Evolutionary conservation across 108 stramenopile genomes (phyloP).

Genomic region (Nannochloropsis granulata): DNA sequence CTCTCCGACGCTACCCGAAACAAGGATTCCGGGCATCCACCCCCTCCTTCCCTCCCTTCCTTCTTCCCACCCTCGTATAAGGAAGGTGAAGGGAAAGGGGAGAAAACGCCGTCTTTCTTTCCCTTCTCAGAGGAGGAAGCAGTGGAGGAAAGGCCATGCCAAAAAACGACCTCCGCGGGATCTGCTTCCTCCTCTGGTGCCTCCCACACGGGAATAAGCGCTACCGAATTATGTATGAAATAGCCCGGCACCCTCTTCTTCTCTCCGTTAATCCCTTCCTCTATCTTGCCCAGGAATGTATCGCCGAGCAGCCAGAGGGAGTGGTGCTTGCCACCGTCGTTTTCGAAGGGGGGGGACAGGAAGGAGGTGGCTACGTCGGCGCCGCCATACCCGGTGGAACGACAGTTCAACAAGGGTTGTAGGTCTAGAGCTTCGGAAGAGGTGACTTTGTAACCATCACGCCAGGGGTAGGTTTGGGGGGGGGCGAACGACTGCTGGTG

Average conservation of each 20-base stretch:
- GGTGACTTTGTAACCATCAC: neutral
- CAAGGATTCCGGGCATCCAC: neutral
- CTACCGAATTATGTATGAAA: neutral
- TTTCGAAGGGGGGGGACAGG: neutral
- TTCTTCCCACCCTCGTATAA: neutral
- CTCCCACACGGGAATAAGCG: neutral
- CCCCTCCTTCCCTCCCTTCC: neutral
- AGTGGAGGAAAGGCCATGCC: neutral
- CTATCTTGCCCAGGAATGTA: neutral
- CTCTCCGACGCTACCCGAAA: neutral
- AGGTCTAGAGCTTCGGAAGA: neutral
- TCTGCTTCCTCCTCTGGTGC: neutral
- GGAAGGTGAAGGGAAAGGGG: neutral
- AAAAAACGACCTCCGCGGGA: neutral
- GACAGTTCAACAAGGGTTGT: neutral
- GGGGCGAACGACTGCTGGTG: neutral
- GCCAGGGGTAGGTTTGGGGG: neutral
- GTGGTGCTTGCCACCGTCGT: neutral
- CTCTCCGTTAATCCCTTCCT: neutral
- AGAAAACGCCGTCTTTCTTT: neutral
- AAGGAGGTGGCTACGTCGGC: neutral
- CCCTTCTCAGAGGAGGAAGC: neutral
- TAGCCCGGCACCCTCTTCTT: neutral
- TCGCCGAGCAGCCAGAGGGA: neutral
- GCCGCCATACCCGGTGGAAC: neutral